Evolutionary conservation across 2,329 filamentous ascomycete species (phyloP).

Genomic region (Incumbomyces delicatus): DNA sequence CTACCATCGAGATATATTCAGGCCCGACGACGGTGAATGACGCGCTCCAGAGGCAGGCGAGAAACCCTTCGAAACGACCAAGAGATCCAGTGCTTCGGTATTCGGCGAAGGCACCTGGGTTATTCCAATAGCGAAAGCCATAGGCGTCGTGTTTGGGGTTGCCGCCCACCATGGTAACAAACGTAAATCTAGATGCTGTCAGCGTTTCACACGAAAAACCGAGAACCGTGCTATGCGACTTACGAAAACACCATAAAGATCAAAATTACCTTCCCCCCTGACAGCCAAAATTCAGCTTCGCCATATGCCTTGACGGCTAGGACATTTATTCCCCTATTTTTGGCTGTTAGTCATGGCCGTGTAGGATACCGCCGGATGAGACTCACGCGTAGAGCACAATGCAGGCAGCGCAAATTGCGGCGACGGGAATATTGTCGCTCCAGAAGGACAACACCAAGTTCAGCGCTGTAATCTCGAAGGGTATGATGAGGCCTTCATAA

Average conservation of each 20-base stretch:
- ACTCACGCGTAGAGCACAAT: constrained; percentile 28
- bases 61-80: constrained; percentile 43
- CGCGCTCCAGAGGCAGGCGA: constrained; percentile 25
- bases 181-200: no score
- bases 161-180: constrained; percentile 70
- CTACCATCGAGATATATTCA: constrained; percentile 51
- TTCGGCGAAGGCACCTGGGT: constrained; percentile 57
- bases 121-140: constrained; percentile 57
- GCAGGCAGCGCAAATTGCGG: constrained; percentile 27
- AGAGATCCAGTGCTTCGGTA: constrained; percentile 52
- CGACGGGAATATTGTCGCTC: constrained; percentile 29
- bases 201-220: no score
- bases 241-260: constrained; percentile 53
- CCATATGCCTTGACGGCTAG: constrained; percentile 59
- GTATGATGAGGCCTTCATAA: constrained; percentile 30
- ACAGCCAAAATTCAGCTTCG: constrained; percentile 59
- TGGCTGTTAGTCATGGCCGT: no score
- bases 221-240: no score
- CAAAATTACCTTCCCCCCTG: constrained; percentile 57
- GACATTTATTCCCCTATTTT: no score
- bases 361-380: constrained; percentile 26
- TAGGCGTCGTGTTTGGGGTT: constrained; percentile 61
- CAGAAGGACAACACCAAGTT: constrained; percentile 32
- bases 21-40: constrained; percentile 42
- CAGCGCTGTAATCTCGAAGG: constrained; percentile 33